phyloP scores from a whole-genome alignment of 116 monocot genomes.

The Dioscorea cayenensis region DNA sequence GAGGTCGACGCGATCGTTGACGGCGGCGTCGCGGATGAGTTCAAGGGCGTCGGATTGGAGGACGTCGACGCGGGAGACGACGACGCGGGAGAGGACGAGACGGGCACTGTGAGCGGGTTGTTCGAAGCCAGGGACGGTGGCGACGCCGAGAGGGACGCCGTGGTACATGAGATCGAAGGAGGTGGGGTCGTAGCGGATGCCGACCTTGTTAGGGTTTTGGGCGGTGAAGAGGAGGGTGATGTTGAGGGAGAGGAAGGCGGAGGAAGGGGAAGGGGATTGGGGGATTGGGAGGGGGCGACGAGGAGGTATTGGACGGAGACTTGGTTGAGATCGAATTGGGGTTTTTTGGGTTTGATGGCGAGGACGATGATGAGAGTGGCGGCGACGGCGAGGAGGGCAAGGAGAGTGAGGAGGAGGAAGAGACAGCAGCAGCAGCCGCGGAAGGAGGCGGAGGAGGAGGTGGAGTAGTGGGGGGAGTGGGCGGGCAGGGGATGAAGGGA shows the following conservation, averaged over 20 bases:
- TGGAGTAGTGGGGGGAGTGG: conserved; percentile 6
- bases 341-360: conserved; percentile 72
- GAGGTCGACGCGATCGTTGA: conserved; percentile 82
- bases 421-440: conserved; percentile 95
- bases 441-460: conserved; percentile 45
- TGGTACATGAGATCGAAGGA: conserved; percentile 72
- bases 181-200: conserved; percentile 54
- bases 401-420: conserved; percentile 88
- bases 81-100: conserved; percentile 45
- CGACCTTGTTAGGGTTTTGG: conserved; percentile 79
- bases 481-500: neutral
- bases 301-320: conserved; percentile 84
- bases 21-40: conserved; percentile 58
- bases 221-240: conserved; percentile 79
- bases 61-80: conserved; percentile 62
- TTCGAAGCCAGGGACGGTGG: conserved; percentile 60
- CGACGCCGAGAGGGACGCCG: conserved; percentile 75
- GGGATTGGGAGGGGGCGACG: conserved; percentile 38
- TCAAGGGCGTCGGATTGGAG: conserved; percentile 65
- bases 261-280: conserved; percentile 11
- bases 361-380: conserved; percentile 62
- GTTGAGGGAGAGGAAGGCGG: conserved; percentile 79
- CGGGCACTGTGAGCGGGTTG: conserved; percentile 61
- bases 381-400: conserved; percentile 74
- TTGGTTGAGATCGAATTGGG: conserved; percentile 81